These are phyloP conservation scores for Yamadazyma friedrichii DNA, from an alignment of 1,139 yeast genomes.

Conservation along the genomic window DNA sequence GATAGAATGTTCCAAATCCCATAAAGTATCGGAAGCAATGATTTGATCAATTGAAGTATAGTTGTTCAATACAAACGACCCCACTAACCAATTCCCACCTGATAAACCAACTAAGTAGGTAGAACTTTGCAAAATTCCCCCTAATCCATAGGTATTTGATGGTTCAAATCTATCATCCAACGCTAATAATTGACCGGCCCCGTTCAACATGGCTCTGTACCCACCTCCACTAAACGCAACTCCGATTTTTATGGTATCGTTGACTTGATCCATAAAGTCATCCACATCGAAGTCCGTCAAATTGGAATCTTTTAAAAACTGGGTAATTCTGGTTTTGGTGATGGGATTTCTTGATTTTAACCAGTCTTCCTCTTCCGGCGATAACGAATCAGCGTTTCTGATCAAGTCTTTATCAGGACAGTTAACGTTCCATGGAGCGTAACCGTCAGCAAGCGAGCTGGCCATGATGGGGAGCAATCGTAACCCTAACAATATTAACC, in stretches of 20 bases:
- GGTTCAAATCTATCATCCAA: constrained; percentile 30
- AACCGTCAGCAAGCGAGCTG: constrained; percentile 51
- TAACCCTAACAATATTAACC: background rate
- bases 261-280: constrained; percentile 40
- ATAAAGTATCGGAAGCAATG: constrained; percentile 50
- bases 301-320: constrained; percentile 60
- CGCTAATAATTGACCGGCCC: constrained; percentile 45
- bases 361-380: constrained; percentile 43
- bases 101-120: constrained; percentile 79
- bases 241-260: constrained; percentile 38
- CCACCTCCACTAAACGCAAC: constrained; percentile 49
- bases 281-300: constrained; percentile 63
- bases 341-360: constrained; percentile 51
- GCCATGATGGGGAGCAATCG: background rate
- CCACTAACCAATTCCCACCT: constrained; percentile 87
- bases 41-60: constrained; percentile 72
- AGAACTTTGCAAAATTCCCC: constrained; percentile 73
- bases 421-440: constrained; percentile 63
- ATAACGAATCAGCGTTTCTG: constrained; percentile 29
- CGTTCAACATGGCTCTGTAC: constrained; percentile 45
- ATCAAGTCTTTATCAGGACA: constrained; percentile 47
- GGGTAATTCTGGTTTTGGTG: constrained; percentile 55
- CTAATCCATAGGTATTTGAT: constrained; percentile 53
- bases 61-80: constrained; percentile 76
- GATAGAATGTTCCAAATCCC: constrained; percentile 71